Evolutionary conservation across 257 asterid species (phyloP).

Genomic region (Anisodus acutangulus): DNA sequence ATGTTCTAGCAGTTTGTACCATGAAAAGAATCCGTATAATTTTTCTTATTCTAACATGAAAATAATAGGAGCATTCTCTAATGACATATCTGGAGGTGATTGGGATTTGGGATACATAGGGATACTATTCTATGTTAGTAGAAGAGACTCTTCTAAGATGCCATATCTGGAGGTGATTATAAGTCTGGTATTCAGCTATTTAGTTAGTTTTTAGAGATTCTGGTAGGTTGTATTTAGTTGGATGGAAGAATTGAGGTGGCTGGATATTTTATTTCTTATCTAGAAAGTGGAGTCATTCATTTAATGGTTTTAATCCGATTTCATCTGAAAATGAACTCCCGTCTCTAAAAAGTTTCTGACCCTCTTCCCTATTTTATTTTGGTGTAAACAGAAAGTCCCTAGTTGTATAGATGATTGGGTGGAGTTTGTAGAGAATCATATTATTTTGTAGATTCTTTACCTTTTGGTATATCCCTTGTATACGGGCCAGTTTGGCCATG

Average conservation of each 20-base stretch:
- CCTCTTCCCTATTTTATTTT: neutral
- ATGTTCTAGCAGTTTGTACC: neutral
- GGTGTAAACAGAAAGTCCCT: too few relatives aligned
- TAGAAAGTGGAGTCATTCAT: neutral
- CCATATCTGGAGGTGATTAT: conserved; percentile 4
- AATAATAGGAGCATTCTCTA: conserved; percentile 2
- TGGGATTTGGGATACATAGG: neutral
- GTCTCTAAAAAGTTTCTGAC: neutral
- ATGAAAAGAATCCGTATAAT: neutral
- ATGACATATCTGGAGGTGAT: neutral
- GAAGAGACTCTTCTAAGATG: conserved; percentile 17
- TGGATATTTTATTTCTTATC: neutral
- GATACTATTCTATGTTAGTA: conserved; percentile 3
- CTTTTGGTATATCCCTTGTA: too few relatives aligned
- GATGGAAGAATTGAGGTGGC: neutral
- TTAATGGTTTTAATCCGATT: neutral
- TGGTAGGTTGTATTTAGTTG: neutral
- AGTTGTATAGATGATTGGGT: too few relatives aligned
- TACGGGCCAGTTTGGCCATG: too few relatives aligned
- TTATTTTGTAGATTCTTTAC: too few relatives aligned
- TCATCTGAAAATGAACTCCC: neutral
- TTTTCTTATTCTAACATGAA: neutral
- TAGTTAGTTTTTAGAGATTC: neutral
- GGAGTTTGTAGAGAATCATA: too few relatives aligned
- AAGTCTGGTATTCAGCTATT: neutral